These are phyloP conservation scores for Candida michaelii DNA, from an alignment of 805 yeast genomes.

Conservation along the genomic window DNA sequence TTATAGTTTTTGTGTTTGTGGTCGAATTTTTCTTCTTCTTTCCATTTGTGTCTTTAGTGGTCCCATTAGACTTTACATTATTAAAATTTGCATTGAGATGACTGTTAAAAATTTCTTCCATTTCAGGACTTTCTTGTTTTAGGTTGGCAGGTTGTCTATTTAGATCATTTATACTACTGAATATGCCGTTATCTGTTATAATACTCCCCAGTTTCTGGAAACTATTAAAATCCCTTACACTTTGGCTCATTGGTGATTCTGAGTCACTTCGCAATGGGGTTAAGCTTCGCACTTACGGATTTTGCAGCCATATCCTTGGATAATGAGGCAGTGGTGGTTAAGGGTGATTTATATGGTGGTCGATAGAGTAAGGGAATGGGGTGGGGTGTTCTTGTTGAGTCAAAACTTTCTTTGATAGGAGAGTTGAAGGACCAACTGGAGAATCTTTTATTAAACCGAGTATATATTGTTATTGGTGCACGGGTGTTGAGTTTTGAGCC, in stretches of 20 bases:
- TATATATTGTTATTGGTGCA: no score
- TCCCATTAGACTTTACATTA: not conserved
- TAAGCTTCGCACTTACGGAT: not conserved
- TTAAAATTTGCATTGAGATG: not conserved
- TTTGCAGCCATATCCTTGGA: conserved; percentile 1
- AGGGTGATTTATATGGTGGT: no score
- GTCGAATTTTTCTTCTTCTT: conserved; percentile 8
- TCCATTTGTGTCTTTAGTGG: not conserved
- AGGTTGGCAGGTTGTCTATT: not conserved
- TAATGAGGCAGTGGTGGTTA: not conserved
- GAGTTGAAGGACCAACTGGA: no score
- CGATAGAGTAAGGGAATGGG: no score
- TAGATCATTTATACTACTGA: not conserved
- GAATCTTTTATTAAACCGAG: no score
- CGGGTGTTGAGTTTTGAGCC: no score
- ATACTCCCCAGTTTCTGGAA: not conserved
- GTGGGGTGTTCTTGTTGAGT: no score
- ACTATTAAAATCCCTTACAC: not conserved
- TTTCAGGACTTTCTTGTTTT: not conserved
- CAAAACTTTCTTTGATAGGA: no score
- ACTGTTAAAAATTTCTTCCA: not conserved
- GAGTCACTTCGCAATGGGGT: conserved; percentile 2
- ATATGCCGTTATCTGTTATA: not conserved
- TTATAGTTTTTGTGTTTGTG: conserved; percentile 46
- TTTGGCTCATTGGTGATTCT: conserved; percentile 3